Conservation (phyloP, 305 asterid genomes). For the Lippia alba region DNA sequence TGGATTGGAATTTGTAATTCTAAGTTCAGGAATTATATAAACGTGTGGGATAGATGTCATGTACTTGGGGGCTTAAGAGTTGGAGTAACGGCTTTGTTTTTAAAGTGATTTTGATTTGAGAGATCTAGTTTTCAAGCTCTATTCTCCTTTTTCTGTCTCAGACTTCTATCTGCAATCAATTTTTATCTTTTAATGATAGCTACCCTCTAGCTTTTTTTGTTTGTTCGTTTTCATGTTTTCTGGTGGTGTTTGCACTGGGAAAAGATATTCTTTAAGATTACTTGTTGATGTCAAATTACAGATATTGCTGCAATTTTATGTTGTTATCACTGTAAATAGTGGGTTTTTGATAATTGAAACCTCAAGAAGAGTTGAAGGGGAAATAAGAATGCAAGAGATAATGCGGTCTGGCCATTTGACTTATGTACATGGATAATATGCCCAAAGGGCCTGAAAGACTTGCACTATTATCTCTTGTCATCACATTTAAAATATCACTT, state of each 20-base stretch:
- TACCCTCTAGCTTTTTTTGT: neutral
- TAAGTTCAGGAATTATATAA: no score
- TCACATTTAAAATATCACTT: no score
- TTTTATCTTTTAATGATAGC: neutral
- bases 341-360: neutral
- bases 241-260: conserved; percentile 1
- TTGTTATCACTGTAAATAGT: neutral
- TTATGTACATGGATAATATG: no score
- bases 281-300: conserved; percentile 4
- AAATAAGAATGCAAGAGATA: neutral
- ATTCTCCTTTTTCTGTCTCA: conserved; percentile 21
- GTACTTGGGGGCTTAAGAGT: conserved; percentile 4
- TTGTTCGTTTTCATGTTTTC: neutral
- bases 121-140: neutral
- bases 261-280: neutral
- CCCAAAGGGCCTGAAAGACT: no score
- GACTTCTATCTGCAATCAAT: conserved; percentile 1
- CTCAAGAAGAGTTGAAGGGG: neutral
- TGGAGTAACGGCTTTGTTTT: neutral
- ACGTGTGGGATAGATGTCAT: conserved; percentile 12
- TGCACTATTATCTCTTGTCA: neutral
- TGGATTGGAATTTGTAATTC: neutral
- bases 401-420: neutral
- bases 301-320: neutral
- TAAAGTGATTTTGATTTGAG: conserved; percentile 12